Evolutionary conservation across 2,329 filamentous ascomycete species (phyloP).

Genomic region (Cladophialophora yegresii): DNA sequence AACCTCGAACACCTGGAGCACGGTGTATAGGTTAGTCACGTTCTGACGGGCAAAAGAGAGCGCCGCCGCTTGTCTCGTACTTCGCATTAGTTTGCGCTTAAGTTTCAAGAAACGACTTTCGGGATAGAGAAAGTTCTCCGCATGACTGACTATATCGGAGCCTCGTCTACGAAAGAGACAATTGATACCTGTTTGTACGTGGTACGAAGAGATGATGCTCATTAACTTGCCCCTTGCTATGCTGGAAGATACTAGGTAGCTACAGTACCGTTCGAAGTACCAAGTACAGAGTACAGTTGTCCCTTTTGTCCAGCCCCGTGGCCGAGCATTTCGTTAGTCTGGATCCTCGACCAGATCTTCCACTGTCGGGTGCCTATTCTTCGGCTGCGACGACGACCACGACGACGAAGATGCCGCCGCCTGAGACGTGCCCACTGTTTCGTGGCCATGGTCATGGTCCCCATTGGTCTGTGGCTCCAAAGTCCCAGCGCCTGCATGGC

Average conservation of each 20-base stretch:
- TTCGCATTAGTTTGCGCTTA: no score
- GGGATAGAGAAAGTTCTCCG: no score
- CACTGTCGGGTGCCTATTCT: conserved; percentile 44
- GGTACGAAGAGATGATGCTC: not conserved
- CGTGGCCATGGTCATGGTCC: conserved; percentile 12
- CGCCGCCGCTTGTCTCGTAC: no score
- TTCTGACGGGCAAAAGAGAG: no score
- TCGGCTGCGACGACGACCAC: conserved; percentile 41
- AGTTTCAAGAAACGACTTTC: no score
- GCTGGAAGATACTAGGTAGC: not conserved
- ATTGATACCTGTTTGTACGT: not conserved
- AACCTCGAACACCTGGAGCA: no score
- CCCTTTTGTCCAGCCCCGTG: not conserved
- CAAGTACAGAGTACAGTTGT: not conserved
- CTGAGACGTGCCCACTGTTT: conserved; percentile 4
- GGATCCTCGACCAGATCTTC: conserved; percentile 43
- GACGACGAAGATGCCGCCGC: conserved; percentile 17
- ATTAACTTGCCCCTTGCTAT: not conserved
- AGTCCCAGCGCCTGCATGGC: conserved; percentile 1
- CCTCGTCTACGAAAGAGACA: not conserved
- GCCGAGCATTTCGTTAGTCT: conserved; percentile 26
- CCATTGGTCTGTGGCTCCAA: conserved; percentile 10
- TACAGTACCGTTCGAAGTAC: not conserved
- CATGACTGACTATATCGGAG: no score
- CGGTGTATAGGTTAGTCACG: no score